Evolutionary conservation across 2,329 filamentous ascomycete genomes (phyloP).

Genomic region (Niveomyces coronatus): DNA sequence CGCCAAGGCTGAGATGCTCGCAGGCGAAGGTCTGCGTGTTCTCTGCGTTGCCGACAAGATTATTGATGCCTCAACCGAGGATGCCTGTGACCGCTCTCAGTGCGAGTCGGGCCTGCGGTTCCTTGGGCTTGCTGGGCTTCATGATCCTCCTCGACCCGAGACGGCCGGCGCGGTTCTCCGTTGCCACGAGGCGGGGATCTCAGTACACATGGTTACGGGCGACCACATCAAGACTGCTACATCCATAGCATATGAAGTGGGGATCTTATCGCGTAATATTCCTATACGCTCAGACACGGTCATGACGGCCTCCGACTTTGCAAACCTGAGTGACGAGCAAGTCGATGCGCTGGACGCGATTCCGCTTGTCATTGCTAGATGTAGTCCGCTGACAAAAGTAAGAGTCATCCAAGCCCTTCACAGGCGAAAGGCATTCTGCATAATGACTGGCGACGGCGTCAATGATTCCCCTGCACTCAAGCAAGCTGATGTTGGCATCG

Average conservation of each 20-base stretch:
- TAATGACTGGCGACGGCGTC: slow-evolving; percentile 67
- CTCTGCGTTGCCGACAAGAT: slow-evolving; percentile 51
- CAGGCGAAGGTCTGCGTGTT: slow-evolving; percentile 55
- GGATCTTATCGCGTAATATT: slow-evolving; percentile 38
- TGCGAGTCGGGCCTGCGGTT: slow-evolving; percentile 51
- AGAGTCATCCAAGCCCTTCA: slow-evolving; percentile 67
- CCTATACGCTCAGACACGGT: slow-evolving; percentile 33
- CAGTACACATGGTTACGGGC: slow-evolving; percentile 60
- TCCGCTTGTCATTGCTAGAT: slow-evolving; percentile 59
- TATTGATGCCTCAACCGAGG: slow-evolving; percentile 25
- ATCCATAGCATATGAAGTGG: slow-evolving; percentile 55
- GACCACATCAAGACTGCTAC: slow-evolving; percentile 59
- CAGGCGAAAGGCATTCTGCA: slow-evolving; percentile 55
- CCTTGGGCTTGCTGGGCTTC: slow-evolving; percentile 61
- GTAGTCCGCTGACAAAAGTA: slow-evolving; percentile 62
- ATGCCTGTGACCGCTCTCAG: slow-evolving; percentile 36
- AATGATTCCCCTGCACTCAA: slow-evolving; percentile 67
- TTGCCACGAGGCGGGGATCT: slow-evolving; percentile 51
- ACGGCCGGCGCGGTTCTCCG: slow-evolving; percentile 49
- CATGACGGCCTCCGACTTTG: slow-evolving; percentile 55
- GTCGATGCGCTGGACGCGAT: slow-evolving; percentile 51
- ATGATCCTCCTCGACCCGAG: slow-evolving; percentile 61
- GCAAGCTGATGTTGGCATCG: slow-evolving; percentile 64
- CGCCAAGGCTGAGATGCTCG: slow-evolving; percentile 44
- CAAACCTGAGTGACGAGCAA: slow-evolving; percentile 48